phyloP scores from a whole-genome alignment of 1,139 yeast species.

The Hyphopichia khmerensis region DNA sequence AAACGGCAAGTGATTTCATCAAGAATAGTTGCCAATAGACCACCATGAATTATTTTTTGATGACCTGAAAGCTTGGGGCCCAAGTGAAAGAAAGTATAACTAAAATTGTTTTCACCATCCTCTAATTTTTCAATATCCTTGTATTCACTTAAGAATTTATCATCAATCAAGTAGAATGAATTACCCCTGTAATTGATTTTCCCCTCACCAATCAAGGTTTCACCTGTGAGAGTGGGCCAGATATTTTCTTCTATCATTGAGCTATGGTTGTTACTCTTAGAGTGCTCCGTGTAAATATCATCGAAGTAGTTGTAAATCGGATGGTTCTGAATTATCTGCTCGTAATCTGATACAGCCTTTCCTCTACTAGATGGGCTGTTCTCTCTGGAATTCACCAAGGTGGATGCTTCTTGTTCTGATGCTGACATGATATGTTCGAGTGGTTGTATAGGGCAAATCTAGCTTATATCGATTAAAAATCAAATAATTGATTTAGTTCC shows the following conservation, averaged over 20 bases:
- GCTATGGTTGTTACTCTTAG: constrained; percentile 5
- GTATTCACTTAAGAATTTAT: constrained; percentile 21
- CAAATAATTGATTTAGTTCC: no score
- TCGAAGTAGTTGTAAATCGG: constrained; percentile 9
- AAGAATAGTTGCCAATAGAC: constrained; percentile 51
- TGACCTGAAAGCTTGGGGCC: constrained; percentile 52
- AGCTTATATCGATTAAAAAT: no score
- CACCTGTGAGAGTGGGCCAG: constrained; percentile 37
- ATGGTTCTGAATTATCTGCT: constrained; percentile 1
- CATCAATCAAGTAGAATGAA: constrained; percentile 37
- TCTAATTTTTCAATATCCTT: constrained; percentile 7
- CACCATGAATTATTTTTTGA: constrained; percentile 55
- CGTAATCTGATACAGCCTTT: not conserved
- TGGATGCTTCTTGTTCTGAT: no score
- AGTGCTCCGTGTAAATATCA: constrained; percentile 7
- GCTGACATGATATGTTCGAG: no score
- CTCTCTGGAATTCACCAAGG: constrained; percentile 3
- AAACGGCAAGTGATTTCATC: constrained; percentile 55
- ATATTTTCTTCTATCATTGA: constrained; percentile 20
- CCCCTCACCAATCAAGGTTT: constrained; percentile 33
- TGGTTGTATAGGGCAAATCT: no score
- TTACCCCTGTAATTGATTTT: constrained; percentile 36
- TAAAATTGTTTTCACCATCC: constrained; percentile 5
- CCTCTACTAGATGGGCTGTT: not conserved
- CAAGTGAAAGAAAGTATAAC: constrained; percentile 40